These are phyloP conservation scores for Ramaria rubella DNA, from an alignment of 768 basidiomycete genomes.

Conservation along the genomic window DNA sequence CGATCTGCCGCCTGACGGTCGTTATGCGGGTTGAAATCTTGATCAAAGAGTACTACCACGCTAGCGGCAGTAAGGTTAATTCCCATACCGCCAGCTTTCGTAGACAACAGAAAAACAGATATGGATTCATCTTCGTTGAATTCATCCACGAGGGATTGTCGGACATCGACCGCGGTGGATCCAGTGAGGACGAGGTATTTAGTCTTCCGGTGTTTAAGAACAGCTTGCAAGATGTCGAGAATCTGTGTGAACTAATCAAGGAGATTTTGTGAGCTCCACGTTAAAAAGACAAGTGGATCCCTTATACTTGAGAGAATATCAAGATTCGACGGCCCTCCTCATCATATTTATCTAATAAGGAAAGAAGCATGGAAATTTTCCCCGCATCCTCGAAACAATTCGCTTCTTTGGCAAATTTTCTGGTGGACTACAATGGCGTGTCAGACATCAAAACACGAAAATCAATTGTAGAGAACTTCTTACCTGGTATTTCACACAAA, in stretches of 20 bases:
- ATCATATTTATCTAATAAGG: constrained; percentile 61
- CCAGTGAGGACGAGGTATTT: constrained; percentile 85
- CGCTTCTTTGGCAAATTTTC: constrained; percentile 67
- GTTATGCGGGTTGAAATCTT: constrained; percentile 97
- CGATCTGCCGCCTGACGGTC: constrained; percentile 97
- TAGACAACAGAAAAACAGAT: constrained; percentile 83
- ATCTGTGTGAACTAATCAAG: constrained; percentile 82
- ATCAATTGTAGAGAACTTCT: constrained; percentile 13
- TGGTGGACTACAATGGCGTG: constrained; percentile 55
- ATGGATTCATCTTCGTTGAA: constrained; percentile 83
- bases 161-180: constrained; percentile 86
- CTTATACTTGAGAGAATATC: constrained; percentile 86
- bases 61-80: constrained; percentile 96
- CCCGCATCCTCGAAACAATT: constrained; percentile 81
- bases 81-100: constrained; percentile 92
- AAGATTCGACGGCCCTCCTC: constrained; percentile 72
- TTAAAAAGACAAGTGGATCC: not conserved
- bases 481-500: constrained; percentile 83
- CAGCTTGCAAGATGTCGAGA: constrained; percentile 82
- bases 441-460: not conserved
- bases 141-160: constrained; percentile 91
- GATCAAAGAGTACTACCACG: constrained; percentile 96
- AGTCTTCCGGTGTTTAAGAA: constrained; percentile 65
- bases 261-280: not conserved
- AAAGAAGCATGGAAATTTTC: constrained; percentile 70